Conservation (phyloP, 257 asterid genomes). For the Salvia miltiorrhiza region DNA sequence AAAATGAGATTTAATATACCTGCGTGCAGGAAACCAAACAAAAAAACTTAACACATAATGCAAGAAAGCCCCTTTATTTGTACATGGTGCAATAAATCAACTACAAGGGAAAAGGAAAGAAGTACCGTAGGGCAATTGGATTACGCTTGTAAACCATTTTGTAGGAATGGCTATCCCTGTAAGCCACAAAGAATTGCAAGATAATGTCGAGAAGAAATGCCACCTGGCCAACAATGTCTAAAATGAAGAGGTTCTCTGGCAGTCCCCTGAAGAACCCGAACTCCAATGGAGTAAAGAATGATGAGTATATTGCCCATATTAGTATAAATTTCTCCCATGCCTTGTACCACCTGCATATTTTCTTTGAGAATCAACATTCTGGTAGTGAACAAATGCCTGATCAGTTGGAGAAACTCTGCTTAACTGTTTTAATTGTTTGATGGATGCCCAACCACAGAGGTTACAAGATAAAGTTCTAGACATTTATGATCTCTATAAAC, state of each 20-base stretch:
- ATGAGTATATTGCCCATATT: slow-evolving; percentile 68
- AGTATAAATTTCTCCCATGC: slow-evolving; percentile 69
- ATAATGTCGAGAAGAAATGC: slow-evolving; percentile 64
- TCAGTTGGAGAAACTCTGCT: not conserved
- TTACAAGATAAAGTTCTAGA: not conserved
- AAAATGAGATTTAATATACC: slow-evolving; percentile 59
- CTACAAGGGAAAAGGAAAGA: not conserved
- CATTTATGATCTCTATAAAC: not conserved
- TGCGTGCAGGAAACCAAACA: slow-evolving; percentile 26
- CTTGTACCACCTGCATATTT: slow-evolving; percentile 55
- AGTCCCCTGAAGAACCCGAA: slow-evolving; percentile 75
- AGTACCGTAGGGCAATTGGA: slow-evolving; percentile 53
- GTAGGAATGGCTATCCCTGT: slow-evolving; percentile 60
- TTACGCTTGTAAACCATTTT: slow-evolving; percentile 53
- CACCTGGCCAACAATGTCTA: slow-evolving; percentile 66
- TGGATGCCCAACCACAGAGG: not conserved
- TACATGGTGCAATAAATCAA: not conserved
- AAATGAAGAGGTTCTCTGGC: slow-evolving; percentile 51
- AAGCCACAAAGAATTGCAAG: slow-evolving; percentile 57
- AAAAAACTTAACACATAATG: slow-evolving; percentile 6
- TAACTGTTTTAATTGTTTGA: not conserved
- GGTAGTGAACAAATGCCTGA: not conserved
- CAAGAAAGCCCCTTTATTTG: not conserved
- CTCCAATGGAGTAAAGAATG: slow-evolving; percentile 76
- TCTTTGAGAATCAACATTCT: slow-evolving; percentile 9